Conservation (phyloP, 73 alveolate species). For the Durusdinium trenchii region DNA sequence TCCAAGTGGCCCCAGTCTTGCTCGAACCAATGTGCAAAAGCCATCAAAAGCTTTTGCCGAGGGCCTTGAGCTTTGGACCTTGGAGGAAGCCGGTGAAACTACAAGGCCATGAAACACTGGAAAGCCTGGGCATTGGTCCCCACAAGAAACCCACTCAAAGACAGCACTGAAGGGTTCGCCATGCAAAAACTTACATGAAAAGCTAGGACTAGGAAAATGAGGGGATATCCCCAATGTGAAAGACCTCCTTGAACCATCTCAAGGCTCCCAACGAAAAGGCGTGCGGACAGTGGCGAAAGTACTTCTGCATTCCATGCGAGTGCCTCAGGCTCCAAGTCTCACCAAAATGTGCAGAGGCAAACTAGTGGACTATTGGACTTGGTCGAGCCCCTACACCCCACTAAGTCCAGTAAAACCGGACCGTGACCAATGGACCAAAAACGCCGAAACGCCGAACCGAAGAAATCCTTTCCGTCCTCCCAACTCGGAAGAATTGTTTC, state of each 20-base stretch:
- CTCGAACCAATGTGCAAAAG: conserved; percentile 95
- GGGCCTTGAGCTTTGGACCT: conserved; percentile 81
- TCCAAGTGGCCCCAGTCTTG: conserved; percentile 84
- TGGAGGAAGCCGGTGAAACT: not conserved
- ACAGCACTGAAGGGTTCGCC: not conserved
- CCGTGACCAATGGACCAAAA: no score
- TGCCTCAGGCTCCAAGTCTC: no score
- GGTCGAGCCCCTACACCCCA: no score
- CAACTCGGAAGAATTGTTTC: no score
- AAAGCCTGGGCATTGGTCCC: not conserved
- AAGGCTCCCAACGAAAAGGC: conserved; percentile 69
- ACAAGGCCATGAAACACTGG: not conserved
- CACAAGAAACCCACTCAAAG: no score
- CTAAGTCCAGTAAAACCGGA: no score
- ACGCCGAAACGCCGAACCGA: no score
- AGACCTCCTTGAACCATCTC: not conserved
- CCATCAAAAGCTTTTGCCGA: conserved; percentile 91
- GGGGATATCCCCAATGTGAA: not conserved
- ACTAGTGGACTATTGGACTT: no score
- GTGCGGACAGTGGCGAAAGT: conserved; percentile 92
- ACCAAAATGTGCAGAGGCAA: no score
- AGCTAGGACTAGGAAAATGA: not conserved
- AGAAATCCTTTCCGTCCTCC: no score
- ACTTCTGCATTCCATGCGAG: conserved; percentile 95
- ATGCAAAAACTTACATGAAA: not conserved